Base-by-base conservation (phyloP, 495 filamentous ascomycete genomes). In the Gamarada debralockiae region DNA sequence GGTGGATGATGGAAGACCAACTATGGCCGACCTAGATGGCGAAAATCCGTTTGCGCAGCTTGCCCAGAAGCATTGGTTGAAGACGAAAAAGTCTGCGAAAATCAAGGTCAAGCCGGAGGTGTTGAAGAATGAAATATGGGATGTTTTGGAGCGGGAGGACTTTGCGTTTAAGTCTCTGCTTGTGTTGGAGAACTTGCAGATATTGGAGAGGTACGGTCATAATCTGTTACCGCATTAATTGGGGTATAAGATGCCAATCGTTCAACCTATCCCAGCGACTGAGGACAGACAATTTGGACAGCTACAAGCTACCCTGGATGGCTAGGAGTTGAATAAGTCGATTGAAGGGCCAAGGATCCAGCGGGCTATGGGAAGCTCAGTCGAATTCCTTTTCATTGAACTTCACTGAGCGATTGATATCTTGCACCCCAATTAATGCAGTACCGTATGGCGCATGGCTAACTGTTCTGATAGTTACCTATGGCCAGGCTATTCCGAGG, bases 401-500 rank as follows among this genome's bases (percentile, higher is more conserved):
- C n/a, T n/a, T n/a, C n/a, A n/a, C n/a, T n/a, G n/a, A n/a, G n/a
- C n/a, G n/a, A n/a, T 36, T 36, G 15, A 13, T 36, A 6, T 36
- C 33, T 36, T 36, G 15, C 15, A 36, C 2, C 33, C 33, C 33
- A 2, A 36, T 36, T 36, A 36, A 36, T 36, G 33, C 33, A 15
- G 33, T 36, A 9, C 12, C 25, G 22, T 17, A 22, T 27, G 3
- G 17, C 22, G 17, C n/a, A 20, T 24, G 25, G 52, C 61, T 68
- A 55, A 70, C 59, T 24, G n/a, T 12, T 24, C 37, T 34, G 31
- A 31, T 49, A 92, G 88, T 65, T 96, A 89, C 63, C 80, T 99
- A 21, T 99, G 95, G 93, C 93, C 92, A 20, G 86, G 87, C 43
- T 99, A 92, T 65, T 80, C 77, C 36, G 91, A 97, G 58, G 83